A percentile compares a stretch with the other conserved stretches of the same genome.
Evolutionary conservation across 2,329 filamentous ascomycete species (phyloP).

Genomic region (Hypoxylon sp.): DNA sequence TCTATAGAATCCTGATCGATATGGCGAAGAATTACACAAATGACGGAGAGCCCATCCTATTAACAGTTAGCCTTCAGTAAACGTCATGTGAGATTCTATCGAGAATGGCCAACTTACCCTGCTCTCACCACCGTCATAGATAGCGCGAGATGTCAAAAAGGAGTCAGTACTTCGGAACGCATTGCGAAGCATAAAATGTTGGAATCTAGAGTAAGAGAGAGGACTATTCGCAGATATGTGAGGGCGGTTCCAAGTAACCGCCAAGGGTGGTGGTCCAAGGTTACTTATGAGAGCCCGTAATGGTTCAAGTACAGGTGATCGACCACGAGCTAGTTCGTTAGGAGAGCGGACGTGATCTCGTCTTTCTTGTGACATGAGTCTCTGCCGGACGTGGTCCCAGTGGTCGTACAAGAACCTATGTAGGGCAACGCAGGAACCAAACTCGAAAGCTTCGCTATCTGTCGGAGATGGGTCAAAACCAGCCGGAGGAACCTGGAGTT

Average conservation of each 20-base stretch:
- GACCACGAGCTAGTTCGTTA: slow-evolving; percentile 64
- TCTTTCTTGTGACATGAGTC: slow-evolving; percentile 70
- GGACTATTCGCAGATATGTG: slow-evolving; percentile 74
- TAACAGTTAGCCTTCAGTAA: slow-evolving; percentile 16
- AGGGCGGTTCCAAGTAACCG: slow-evolving; percentile 77
- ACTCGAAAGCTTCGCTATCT: slow-evolving; percentile 70
- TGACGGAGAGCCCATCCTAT: slow-evolving; percentile 75
- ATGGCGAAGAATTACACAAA: slow-evolving; percentile 76
- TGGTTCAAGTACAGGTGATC: slow-evolving; percentile 70
- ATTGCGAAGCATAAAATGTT: slow-evolving; percentile 79
- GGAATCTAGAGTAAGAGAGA: slow-evolving; percentile 75
- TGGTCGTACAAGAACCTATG: slow-evolving; percentile 79
- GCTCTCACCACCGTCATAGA: slow-evolving; percentile 79
- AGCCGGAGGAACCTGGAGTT: slow-evolving; percentile 61
- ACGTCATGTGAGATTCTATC: neutral
- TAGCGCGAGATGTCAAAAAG: slow-evolving; percentile 72
- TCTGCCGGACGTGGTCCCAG: slow-evolving; percentile 77
- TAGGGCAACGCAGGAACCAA: slow-evolving; percentile 77
- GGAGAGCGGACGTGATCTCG: slow-evolving; percentile 69
- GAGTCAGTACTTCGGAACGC: slow-evolving; percentile 75
- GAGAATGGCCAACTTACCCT: slow-evolving; percentile 60
- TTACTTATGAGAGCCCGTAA: slow-evolving; percentile 74
- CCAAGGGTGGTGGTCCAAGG: slow-evolving; percentile 75
- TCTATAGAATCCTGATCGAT: slow-evolving; percentile 76
- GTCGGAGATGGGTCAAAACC: slow-evolving; percentile 57